These are phyloP conservation scores for Phoma sp. DNA, from an alignment of 2,329 filamentous ascomycete genomes.

Conservation along the genomic window DNA sequence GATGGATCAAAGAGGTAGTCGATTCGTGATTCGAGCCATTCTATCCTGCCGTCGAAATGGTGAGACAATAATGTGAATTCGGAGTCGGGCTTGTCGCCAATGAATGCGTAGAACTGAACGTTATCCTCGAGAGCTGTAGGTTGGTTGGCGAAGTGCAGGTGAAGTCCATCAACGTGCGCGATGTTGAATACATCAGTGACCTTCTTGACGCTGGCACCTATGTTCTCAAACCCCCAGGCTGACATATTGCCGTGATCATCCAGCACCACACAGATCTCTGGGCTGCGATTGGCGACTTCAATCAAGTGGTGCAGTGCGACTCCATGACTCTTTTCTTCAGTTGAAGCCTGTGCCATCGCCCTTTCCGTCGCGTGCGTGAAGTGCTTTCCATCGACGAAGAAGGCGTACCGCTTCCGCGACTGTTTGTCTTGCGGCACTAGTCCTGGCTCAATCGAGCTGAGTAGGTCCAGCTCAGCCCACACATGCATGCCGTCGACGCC, in stretches of 20 bases:
- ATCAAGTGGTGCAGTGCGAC: conserved; percentile 84
- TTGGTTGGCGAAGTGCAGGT: conserved; percentile 48
- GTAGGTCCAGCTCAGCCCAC: conserved; percentile 82
- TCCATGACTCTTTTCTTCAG: conserved; percentile 66
- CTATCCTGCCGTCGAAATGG: conserved; percentile 83
- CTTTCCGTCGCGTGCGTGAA: conserved; percentile 79
- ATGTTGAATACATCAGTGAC: conserved; percentile 82
- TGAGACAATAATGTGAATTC: conserved; percentile 79
- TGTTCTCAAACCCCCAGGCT: conserved; percentile 89
- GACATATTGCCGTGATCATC: conserved; percentile 88
- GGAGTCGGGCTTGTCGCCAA: conserved; percentile 66
- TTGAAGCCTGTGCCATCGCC: conserved; percentile 70
- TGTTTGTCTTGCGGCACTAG: conserved; percentile 50
- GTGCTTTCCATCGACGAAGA: conserved; percentile 83
- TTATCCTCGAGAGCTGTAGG: conserved; percentile 58
- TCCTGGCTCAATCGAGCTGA: conserved; percentile 70
- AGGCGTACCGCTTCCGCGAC: conserved; percentile 68
- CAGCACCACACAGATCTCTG: conserved; percentile 86
- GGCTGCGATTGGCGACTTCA: conserved; percentile 81
- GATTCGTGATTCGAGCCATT: conserved; percentile 80
- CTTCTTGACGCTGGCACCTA: conserved; percentile 73
- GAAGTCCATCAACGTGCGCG: conserved; percentile 73
- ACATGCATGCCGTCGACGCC: conserved; percentile 76
- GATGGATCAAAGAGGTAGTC: conserved; percentile 81
- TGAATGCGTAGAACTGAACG: conserved; percentile 77